A percentile compares a stretch with the other conserved stretches of the same genome.
These are phyloP conservation scores for Cladosporium sp. DNA, from an alignment of 2,329 filamentous ascomycete species.

Conservation along the genomic window DNA sequence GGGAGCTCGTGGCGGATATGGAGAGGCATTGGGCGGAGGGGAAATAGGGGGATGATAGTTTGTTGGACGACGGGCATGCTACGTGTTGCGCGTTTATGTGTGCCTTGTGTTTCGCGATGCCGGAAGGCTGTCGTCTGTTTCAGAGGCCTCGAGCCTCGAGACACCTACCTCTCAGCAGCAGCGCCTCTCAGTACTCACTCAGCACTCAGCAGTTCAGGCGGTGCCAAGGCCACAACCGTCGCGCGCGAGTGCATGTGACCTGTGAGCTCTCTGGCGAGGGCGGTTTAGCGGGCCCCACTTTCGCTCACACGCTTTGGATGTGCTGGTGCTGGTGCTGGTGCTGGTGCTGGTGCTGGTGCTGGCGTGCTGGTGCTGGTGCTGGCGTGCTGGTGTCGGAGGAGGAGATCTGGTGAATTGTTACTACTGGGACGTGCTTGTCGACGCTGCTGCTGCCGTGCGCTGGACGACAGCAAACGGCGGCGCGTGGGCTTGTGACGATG, in stretches of 20 bases:
- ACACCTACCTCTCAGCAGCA: background rate
- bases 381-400: background rate
- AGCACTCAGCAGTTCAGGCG: background rate
- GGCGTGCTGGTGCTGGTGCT: background rate
- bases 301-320: slow-evolving; percentile 11
- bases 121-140: slow-evolving; percentile 16
- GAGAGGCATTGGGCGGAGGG: background rate
- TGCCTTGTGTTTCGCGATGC: background rate
- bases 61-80: background rate
- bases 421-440: background rate
- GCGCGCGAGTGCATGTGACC: slow-evolving; percentile 16
- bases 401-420: slow-evolving; percentile 7
- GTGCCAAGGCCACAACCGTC: slow-evolving; percentile 17
- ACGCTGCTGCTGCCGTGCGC: background rate
- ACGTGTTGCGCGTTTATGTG: background rate
- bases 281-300: slow-evolving; percentile 17
- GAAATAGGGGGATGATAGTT: background rate
- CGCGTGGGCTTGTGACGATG: background rate
- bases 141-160: background rate
- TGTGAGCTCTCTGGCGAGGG: slow-evolving; percentile 14
- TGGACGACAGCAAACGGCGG: slow-evolving; percentile 9
- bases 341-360: background rate
- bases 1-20: background rate
- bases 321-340: background rate
- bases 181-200: too few species aligned